phyloP scores from a whole-genome alignment of 192 early-diverging fungal genomes.

The Podila clonocystis region DNA sequence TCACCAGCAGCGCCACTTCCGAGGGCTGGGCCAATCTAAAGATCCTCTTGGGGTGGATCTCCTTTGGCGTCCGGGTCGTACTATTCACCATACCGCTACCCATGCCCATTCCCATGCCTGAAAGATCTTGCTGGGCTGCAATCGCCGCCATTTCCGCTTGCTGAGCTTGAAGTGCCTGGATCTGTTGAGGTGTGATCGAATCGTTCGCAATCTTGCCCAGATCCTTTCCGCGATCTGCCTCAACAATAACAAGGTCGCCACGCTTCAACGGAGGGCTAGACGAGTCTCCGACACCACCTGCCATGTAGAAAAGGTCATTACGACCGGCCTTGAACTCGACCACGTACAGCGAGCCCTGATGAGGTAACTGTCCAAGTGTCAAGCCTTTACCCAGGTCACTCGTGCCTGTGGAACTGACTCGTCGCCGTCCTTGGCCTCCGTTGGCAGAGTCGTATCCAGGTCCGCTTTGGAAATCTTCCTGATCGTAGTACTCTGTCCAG shows the following conservation, averaged over 20 bases:
- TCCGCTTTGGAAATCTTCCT: slow-evolving; percentile 15
- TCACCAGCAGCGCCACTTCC: slow-evolving; percentile 82
- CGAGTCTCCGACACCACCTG: slow-evolving; percentile 46
- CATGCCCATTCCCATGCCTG: slow-evolving; percentile 52
- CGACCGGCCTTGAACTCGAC: slow-evolving; percentile 92
- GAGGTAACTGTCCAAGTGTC: slow-evolving; percentile 52
- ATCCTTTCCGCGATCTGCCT: slow-evolving; percentile 92
- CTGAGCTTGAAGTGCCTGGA: slow-evolving; percentile 59
- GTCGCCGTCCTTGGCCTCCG: not conserved
- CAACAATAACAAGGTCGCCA: slow-evolving; percentile 86
- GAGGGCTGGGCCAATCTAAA: slow-evolving; percentile 81
- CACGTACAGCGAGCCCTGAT: slow-evolving; percentile 74
- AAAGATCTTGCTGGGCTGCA: slow-evolving; percentile 51
- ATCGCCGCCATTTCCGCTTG: slow-evolving; percentile 49
- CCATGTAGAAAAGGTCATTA: slow-evolving; percentile 83
- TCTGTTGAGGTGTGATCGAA: slow-evolving; percentile 64
- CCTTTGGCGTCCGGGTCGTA: slow-evolving; percentile 71
- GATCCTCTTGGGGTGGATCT: slow-evolving; percentile 91
- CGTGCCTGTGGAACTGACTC: slow-evolving; percentile 9
- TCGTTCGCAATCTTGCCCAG: slow-evolving; percentile 86
- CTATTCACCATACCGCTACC: slow-evolving; percentile 33
- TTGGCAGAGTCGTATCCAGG: not conserved
- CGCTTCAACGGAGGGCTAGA: slow-evolving; percentile 55
- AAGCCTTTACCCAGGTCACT: slow-evolving; percentile 61
- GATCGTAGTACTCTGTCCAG: slow-evolving; percentile 55